phyloP scores from a whole-genome alignment of 2,329 filamentous ascomycete genomes.

The Fusarium bactridioides region DNA sequence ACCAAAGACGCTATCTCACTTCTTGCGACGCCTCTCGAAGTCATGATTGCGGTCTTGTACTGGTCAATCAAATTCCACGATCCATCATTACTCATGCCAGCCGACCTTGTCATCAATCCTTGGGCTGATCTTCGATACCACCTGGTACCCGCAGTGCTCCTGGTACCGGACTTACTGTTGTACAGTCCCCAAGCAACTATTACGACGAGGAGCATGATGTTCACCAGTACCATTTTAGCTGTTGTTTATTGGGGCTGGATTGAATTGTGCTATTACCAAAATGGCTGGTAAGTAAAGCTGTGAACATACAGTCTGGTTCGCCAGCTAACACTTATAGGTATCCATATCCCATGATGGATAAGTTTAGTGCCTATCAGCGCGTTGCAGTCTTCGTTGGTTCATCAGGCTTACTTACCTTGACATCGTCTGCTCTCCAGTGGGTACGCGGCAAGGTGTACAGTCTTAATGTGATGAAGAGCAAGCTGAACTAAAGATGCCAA shows the following conservation, averaged over 20 bases:
- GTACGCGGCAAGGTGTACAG: not conserved
- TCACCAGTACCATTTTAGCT: not conserved
- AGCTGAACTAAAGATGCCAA: not conserved
- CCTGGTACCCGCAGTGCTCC: not conserved
- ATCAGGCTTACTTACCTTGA: not conserved
- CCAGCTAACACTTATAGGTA: not conserved
- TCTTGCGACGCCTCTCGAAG: conserved; percentile 2
- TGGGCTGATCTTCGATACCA: conserved; percentile 9
- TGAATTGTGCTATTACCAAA: conserved; percentile 5
- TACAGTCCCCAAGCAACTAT: not conserved
- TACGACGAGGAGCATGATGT: not conserved
- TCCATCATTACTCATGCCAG: conserved; percentile 3
- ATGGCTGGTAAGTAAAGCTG: not conserved
- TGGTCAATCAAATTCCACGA: conserved; percentile 11
- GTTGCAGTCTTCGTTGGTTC: conserved; percentile 4
- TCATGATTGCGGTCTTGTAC: conserved; percentile 1
- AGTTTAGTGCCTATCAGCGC: not conserved
- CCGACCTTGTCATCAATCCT: conserved; percentile 1
- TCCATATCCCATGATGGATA: conserved; percentile 12
- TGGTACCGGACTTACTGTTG: not conserved
- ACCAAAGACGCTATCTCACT: not conserved
- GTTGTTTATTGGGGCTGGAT: conserved; percentile 10
- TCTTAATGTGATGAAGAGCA: not conserved
- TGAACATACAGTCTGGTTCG: not conserved
- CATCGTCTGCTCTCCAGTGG: not conserved